phyloP scores from a whole-genome alignment of 2,329 filamentous ascomycete species.

The Ploettnerulaceae sp. region DNA sequence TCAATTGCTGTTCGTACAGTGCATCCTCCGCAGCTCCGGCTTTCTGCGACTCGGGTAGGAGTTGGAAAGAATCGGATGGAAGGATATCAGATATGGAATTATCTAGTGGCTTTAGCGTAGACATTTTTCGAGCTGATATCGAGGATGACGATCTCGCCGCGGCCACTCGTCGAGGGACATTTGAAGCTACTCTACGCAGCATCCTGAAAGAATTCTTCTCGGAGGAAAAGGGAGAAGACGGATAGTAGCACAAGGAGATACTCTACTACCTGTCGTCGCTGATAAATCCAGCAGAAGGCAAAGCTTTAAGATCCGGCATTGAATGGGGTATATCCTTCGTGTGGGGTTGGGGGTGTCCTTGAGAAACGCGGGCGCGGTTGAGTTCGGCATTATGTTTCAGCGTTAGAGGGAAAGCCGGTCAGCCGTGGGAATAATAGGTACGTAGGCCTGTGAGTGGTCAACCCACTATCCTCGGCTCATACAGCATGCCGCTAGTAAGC shows the following conservation, averaged over 20 bases:
- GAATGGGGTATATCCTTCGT: too few species aligned
- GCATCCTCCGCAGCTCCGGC: slow-evolving; percentile 76
- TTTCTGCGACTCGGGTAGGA: slow-evolving; percentile 74
- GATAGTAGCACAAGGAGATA: slow-evolving; percentile 6
- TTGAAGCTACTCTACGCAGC: slow-evolving; percentile 29
- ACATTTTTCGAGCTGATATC: slow-evolving; percentile 26
- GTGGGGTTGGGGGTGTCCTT: too few species aligned
- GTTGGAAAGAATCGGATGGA: slow-evolving; percentile 72
- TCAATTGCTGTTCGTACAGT: slow-evolving; percentile 76
- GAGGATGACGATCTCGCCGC: slow-evolving; percentile 23
- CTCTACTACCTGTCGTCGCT: slow-evolving; percentile 13
- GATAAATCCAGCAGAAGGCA: slow-evolving; percentile 13
- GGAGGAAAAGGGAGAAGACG: slow-evolving; percentile 4
- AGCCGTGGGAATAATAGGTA: too few species aligned
- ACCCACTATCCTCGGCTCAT: too few species aligned
- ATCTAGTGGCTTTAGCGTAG: slow-evolving; percentile 23
- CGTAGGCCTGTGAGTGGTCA: too few species aligned
- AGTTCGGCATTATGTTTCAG: too few species aligned
- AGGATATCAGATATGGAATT: slow-evolving; percentile 29
- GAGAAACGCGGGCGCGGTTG: slow-evolving; percentile 11
- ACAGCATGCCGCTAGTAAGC: too few species aligned
- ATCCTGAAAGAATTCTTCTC: slow-evolving; percentile 21
- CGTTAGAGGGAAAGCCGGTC: too few species aligned
- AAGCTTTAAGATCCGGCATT: slow-evolving; percentile 12
- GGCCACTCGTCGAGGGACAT: slow-evolving; percentile 25